phyloP scores from a whole-genome alignment of 2,329 filamentous ascomycete species.

The Stagonosporopsis vannaccii region DNA sequence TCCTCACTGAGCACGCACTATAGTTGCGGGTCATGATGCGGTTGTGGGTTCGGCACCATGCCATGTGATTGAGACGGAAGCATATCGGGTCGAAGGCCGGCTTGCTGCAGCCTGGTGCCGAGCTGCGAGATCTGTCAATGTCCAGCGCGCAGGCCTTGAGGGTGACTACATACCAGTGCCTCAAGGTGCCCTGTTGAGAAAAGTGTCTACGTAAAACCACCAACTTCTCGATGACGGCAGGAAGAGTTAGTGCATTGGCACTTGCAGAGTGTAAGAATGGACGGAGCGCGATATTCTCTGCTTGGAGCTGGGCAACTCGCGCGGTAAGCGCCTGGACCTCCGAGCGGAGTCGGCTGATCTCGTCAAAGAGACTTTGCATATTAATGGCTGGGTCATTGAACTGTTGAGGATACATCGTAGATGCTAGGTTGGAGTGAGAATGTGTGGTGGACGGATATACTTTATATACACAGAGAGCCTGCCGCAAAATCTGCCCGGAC shows the following conservation, averaged over 20 bases:
- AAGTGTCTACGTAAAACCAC: background rate
- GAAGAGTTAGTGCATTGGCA: background rate
- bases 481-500: too few species aligned
- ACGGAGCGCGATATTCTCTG: background rate
- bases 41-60: slow-evolving; percentile 5
- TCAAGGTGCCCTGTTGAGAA: background rate
- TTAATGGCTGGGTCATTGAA: too few species aligned
- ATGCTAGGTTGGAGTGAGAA: background rate
- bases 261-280: background rate
- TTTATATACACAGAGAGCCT: background rate
- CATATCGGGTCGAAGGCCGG: slow-evolving; percentile 2
- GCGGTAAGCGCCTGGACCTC: background rate
- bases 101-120: background rate
- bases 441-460: background rate
- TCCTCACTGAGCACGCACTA: background rate
- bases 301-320: background rate
- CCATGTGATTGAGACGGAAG: slow-evolving; percentile 9
- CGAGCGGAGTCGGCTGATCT: background rate
- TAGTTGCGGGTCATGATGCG: slow-evolving; percentile 4
- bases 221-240: background rate
- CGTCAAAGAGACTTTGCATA: background rate
- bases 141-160: too few species aligned
- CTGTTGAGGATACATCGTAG: background rate
- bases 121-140: background rate
- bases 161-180: background rate